Base-by-base conservation (phyloP, 2,329 filamentous ascomycete genomes). In the Pseudogymnoascus sp. region DNA sequence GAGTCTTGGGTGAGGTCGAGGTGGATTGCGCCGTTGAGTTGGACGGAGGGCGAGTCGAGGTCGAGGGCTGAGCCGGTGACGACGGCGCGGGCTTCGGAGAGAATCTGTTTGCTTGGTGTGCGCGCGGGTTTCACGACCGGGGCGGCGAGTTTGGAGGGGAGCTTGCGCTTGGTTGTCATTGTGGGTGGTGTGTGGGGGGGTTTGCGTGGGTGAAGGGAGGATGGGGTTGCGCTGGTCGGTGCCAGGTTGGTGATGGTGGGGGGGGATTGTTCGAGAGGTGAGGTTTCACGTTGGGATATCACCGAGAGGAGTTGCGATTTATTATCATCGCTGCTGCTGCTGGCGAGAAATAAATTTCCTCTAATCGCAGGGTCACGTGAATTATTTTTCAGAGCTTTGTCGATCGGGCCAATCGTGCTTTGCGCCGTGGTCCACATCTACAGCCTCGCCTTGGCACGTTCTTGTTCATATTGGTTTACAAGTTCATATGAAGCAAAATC, bases 21-120 rank as follows among this genome's bases (percentile, higher is more conserved):
- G 65, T 84, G 82, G 71, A 85, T 82, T 61, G 79, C 74, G 9
- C 50, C 50, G 15, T 60, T 59, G 0, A 50, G 28, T 10, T 67
- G 66, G 47, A 69, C 70, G 15, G 62, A 53, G n/a, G 64, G 67
- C 10, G 63, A 19, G 26, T 62, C 60, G 33, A 40, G 38, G 38
- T 40, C 35, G 6, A 40, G 60, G 7, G 57, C 26, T 62, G 71
- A 72, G 1, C 65, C 67, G 4, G 81, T 78, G 26, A 87, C 82
- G 31, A 82, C 76, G 13, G 84, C 78, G 69, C 78, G 80, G n/a
- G 80, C 79, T 71, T 88, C 84, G 73, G 87, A 82, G 65, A 87
- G 79, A 64, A 76, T 79, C 44, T 77, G 74, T 71, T 80, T 84
- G 57, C 77, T 74, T 2, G 78, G 71, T 82, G 84, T 64, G 83